A percentile compares a stretch with the other conserved stretches of the same genome.
Evolutionary conservation across 345 rosid genomes (phyloP).

Genomic region (Eucalyptus melliodora): DNA sequence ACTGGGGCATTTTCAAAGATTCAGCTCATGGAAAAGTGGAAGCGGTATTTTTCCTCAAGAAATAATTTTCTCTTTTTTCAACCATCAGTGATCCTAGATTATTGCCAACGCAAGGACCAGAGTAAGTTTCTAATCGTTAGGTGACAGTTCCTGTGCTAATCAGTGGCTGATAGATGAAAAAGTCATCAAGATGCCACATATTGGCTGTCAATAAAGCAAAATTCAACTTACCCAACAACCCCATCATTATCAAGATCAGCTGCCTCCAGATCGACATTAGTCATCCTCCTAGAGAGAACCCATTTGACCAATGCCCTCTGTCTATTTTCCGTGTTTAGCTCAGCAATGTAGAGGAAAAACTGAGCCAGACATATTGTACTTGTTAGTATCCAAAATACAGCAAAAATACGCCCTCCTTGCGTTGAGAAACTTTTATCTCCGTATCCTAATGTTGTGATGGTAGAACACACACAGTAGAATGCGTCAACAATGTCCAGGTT

Average conservation of each 20-base stretch:
- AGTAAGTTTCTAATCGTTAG: not conserved
- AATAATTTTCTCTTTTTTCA: not conserved
- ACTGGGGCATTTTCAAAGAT: not conserved
- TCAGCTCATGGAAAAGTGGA: not conserved
- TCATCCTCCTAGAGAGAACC: conserved; percentile 55
- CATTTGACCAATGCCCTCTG: conserved; percentile 50
- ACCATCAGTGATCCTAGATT: not conserved
- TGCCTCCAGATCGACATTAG: conserved; percentile 62
- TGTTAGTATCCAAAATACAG: conserved; percentile 56
- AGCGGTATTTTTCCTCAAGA: not conserved
- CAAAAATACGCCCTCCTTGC: conserved; percentile 46
- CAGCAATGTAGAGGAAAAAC: conserved; percentile 55
- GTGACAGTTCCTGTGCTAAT: not conserved
- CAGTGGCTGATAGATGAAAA: not conserved
- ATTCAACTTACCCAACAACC: conserved; percentile 46
- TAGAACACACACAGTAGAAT: conserved; percentile 75
- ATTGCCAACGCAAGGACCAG: not conserved
- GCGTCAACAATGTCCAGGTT: conserved; percentile 33
- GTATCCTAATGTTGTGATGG: conserved; percentile 78
- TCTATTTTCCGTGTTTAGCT: conserved; percentile 47
- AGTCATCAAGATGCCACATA: not conserved
- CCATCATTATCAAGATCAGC: conserved; percentile 78
- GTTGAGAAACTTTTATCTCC: conserved; percentile 76
- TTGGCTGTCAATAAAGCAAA: not conserved
- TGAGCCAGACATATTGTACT: conserved; percentile 57